These are phyloP conservation scores for Phaffomyces thermotolerans DNA, from an alignment of 805 yeast genomes.

Conservation along the genomic window DNA sequence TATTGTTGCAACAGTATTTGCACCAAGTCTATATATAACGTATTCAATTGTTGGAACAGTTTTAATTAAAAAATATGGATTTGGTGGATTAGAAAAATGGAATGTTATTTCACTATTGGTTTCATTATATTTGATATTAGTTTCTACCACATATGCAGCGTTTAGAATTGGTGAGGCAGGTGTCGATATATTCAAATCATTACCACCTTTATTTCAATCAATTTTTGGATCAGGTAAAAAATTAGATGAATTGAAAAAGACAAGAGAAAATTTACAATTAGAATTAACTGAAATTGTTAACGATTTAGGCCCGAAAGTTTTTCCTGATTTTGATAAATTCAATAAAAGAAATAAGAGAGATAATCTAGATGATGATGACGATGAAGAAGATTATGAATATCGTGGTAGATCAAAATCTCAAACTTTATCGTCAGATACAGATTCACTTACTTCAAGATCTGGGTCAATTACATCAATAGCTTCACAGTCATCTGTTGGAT, in stretches of 20 bases:
- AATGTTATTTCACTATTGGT: constrained; percentile 30
- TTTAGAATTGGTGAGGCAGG: constrained; percentile 87
- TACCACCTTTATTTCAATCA: constrained; percentile 58
- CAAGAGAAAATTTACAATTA: constrained; percentile 52
- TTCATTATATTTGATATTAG: constrained; percentile 46
- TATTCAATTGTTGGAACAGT: constrained; percentile 51
- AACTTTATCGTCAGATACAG: not conserved
- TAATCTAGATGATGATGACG: constrained; percentile 10
- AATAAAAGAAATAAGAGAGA: not conserved
- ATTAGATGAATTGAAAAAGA: constrained; percentile 45
- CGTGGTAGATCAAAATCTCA: constrained; percentile 22
- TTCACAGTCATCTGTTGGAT: constrained; percentile 36
- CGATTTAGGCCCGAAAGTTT: constrained; percentile 76
- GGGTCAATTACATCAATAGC: constrained; percentile 27
- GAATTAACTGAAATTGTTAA: constrained; percentile 79
- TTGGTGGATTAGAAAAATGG: constrained; percentile 11
- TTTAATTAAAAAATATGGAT: constrained; percentile 27
- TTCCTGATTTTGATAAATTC: constrained; percentile 68
- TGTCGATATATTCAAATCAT: constrained; percentile 71
- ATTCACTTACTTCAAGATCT: constrained; percentile 11
- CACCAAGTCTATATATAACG: constrained; percentile 74
- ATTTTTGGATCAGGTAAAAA: constrained; percentile 34
- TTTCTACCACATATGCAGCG: constrained; percentile 81
- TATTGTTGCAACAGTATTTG: constrained; percentile 72
- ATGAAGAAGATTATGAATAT: constrained; percentile 25